These are phyloP conservation scores for Fusarium duplospermum DNA, from an alignment of 2,329 filamentous ascomycete species.

Conservation along the genomic window DNA sequence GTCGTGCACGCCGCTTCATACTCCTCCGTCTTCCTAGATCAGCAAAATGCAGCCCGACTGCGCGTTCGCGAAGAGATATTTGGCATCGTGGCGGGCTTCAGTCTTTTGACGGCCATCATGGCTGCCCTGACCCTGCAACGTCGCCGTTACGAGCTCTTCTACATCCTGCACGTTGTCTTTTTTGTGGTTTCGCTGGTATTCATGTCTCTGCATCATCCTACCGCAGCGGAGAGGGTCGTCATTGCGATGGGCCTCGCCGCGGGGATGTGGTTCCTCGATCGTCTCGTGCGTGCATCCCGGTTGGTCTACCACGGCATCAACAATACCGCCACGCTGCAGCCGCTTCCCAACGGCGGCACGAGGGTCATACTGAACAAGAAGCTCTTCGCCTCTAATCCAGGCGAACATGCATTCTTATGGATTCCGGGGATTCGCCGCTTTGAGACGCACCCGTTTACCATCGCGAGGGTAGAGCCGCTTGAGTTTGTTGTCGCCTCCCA, in stretches of 20 bases:
- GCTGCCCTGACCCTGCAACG: neutral
- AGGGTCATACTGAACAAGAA: constrained; percentile 58
- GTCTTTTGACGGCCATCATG: neutral
- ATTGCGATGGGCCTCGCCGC: neutral
- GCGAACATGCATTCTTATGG: neutral
- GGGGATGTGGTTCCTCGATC: neutral
- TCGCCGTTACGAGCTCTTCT: neutral
- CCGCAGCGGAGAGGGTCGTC: neutral
- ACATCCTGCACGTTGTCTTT: neutral
- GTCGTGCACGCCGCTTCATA: neutral
- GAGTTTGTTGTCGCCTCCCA: neutral
- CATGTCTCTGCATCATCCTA: neutral
- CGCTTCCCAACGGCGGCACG: constrained; percentile 63
- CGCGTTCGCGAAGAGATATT: neutral
- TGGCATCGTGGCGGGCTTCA: neutral
- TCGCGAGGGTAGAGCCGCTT: neutral
- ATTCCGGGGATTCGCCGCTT: neutral
- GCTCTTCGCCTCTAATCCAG: neutral
- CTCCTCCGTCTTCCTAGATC: neutral
- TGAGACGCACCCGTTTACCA: neutral
- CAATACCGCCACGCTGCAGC: constrained; percentile 61
- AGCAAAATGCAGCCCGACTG: neutral
- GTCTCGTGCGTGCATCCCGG: constrained; percentile 58
- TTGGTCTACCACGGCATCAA: constrained; percentile 58
- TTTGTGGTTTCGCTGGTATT: neutral